phyloP scores from a whole-genome alignment of 306 rosid genomes.

The cucumber (Cucumis sativus) region DNA sequence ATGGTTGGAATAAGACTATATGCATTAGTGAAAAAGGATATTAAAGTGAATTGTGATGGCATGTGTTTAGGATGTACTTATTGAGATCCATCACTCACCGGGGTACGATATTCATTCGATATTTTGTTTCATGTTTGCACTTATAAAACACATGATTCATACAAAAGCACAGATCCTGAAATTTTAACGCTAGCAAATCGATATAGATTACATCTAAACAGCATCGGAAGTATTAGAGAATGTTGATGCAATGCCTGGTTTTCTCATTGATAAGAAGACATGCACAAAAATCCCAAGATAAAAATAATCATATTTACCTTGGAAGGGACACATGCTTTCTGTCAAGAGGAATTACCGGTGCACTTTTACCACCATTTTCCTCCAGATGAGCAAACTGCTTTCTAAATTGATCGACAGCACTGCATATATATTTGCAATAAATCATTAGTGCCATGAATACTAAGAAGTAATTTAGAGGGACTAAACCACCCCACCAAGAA shows the following conservation, averaged over 20 bases:
- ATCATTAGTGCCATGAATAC: not conserved
- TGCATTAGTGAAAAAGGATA: not conserved
- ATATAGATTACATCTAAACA: not conserved
- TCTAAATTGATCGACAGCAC: slow-evolving; percentile 82
- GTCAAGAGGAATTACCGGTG: slow-evolving; percentile 62
- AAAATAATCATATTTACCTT: slow-evolving; percentile 36
- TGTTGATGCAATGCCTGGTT: not conserved
- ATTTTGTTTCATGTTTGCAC: not conserved
- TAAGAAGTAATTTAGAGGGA: not conserved
- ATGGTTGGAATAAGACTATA: not conserved
- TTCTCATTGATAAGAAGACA: not conserved
- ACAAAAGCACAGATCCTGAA: not conserved
- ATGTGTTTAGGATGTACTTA: not conserved
- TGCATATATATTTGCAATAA: slow-evolving; percentile 6
- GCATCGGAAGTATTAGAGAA: not conserved
- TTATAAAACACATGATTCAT: not conserved
- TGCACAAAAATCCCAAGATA: not conserved
- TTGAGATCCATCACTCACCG: not conserved
- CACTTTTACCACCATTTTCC: slow-evolving; percentile 57
- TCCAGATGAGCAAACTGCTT: slow-evolving; percentile 78
- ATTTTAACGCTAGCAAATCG: not conserved
- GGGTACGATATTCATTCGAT: not conserved
- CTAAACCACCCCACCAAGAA: not conserved
- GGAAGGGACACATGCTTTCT: slow-evolving; percentile 84
- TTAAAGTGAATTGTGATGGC: not conserved